Evolutionary conservation across 2,329 filamentous ascomycete genomes (phyloP).

Genomic region (Madurella fahalii): DNA sequence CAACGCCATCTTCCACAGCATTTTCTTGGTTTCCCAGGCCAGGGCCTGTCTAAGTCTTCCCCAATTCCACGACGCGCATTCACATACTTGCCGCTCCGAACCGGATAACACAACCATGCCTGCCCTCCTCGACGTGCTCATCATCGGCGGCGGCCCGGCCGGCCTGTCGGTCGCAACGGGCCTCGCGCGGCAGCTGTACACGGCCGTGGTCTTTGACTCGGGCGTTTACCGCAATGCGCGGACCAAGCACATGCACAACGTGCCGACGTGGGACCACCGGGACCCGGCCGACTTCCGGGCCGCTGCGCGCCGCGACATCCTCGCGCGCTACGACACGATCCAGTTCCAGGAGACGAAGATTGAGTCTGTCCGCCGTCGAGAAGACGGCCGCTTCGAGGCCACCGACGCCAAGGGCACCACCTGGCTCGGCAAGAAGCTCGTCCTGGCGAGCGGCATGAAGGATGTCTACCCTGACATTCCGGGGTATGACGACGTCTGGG

Average conservation of each 20-base stretch:
- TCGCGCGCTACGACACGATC: constrained; percentile 34
- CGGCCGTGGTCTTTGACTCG: constrained; percentile 47
- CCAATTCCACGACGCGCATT: neutral
- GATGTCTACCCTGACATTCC: constrained; percentile 49
- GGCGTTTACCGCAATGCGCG: constrained; percentile 47
- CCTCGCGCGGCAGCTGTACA: constrained; percentile 47
- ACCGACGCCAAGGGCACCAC: too few species aligned
- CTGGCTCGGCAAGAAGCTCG: constrained; percentile 43
- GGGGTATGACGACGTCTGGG: constrained; percentile 55
- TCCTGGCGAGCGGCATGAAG: constrained; percentile 50
- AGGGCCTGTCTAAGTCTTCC: neutral
- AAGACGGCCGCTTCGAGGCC: constrained; percentile 11
- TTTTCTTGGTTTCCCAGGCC: too few species aligned
- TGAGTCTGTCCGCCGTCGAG: constrained; percentile 26
- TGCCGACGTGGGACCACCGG: constrained; percentile 38
- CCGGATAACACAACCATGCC: too few species aligned
- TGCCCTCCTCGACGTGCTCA: constrained; percentile 29
- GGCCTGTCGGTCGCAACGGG: constrained; percentile 45
- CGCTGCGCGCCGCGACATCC: constrained; percentile 33
- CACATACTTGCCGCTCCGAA: too few species aligned
- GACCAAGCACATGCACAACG: constrained; percentile 46
- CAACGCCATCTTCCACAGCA: too few species aligned
- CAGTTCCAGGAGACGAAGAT: constrained; percentile 31
- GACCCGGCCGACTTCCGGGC: constrained; percentile 34
- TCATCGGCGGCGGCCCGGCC: constrained; percentile 51